Conservation (phyloP, 2,329 filamentous ascomycete genomes). For the Exophiala oligosperma region DNA sequence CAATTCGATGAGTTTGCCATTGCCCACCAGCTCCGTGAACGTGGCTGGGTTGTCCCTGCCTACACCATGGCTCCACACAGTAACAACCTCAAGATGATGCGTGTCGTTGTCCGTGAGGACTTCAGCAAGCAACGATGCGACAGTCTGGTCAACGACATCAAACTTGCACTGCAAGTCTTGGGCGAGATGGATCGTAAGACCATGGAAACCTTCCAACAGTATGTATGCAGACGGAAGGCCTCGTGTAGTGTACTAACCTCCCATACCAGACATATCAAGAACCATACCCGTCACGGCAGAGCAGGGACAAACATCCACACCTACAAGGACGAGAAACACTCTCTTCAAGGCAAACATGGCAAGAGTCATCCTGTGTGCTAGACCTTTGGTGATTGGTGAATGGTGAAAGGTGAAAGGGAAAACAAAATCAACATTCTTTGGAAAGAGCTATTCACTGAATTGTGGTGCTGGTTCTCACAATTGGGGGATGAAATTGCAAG, state of each 20-base stretch:
- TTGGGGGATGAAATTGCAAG: no score
- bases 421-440: no score
- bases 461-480: no score
- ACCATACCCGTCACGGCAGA: conserved; percentile 54
- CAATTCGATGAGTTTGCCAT: conserved; percentile 74
- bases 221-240: conserved; percentile 34
- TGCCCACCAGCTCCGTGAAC: conserved; percentile 80
- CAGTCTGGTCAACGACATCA: conserved; percentile 73
- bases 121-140: conserved; percentile 83
- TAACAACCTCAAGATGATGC: conserved; percentile 81
- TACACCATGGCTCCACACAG: conserved; percentile 97
- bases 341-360: conserved; percentile 74
- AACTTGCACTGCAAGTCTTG: conserved; percentile 70
- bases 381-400: neutral
- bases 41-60: conserved; percentile 90
- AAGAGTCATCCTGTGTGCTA: conserved; percentile 90
- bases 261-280: conserved; percentile 49
- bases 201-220: conserved; percentile 68
- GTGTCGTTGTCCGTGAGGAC: conserved; percentile 87
- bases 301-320: conserved; percentile 49
- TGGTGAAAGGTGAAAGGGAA: no score
- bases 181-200: conserved; percentile 71
- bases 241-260: conserved; percentile 5
- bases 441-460: no score
- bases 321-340: conserved; percentile 76